Percentiles rank a stretch among this genome's conserved stretches.
Conservation (phyloP, 2,329 filamentous ascomycete species). For the Beauveria australis region DNA sequence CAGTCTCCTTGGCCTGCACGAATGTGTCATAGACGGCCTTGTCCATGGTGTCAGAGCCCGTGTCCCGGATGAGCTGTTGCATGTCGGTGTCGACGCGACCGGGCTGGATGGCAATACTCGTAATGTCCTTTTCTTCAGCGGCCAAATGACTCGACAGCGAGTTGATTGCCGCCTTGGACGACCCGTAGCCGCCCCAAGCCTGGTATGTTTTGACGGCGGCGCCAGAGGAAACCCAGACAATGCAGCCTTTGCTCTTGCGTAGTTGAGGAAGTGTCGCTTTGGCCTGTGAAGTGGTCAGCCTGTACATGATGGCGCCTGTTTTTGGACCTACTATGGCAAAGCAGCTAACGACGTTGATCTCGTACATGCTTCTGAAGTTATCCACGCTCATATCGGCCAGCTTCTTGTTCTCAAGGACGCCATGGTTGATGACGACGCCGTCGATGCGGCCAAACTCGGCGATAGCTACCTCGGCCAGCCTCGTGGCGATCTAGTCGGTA, state of each 20-base stretch:
- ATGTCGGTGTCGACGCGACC: constrained; percentile 85
- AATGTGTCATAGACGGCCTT: constrained; percentile 58
- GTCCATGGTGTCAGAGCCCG: constrained; percentile 41
- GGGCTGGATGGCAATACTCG: constrained; percentile 63
- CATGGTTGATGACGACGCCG: constrained; percentile 82
- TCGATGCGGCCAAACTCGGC: constrained; percentile 66
- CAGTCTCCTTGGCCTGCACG: constrained; percentile 57
- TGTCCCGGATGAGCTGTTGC: constrained; percentile 72
- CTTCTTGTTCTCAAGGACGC: constrained; percentile 66
- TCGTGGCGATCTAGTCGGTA: constrained; percentile 35
- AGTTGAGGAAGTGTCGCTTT: constrained; percentile 63
- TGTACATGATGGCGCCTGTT: background rate
- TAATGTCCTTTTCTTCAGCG: constrained; percentile 69
- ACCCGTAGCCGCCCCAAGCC: constrained; percentile 74
- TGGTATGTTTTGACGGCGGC: constrained; percentile 59
- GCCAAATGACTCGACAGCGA: constrained; percentile 66
- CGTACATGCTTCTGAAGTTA: constrained; percentile 68
- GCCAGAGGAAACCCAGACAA: constrained; percentile 74
- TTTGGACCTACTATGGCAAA: constrained; percentile 58
- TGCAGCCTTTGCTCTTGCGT: constrained; percentile 58
- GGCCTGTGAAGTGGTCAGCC: constrained; percentile 37
- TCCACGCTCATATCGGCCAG: constrained; percentile 60
- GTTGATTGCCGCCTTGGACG: constrained; percentile 76
- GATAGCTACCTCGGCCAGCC: constrained; percentile 57
- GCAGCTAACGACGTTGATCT: constrained; percentile 81